These are phyloP conservation scores for Globisporangium carolinianum DNA, from an alignment of 352 stramenopile species.

Conservation along the genomic window DNA sequence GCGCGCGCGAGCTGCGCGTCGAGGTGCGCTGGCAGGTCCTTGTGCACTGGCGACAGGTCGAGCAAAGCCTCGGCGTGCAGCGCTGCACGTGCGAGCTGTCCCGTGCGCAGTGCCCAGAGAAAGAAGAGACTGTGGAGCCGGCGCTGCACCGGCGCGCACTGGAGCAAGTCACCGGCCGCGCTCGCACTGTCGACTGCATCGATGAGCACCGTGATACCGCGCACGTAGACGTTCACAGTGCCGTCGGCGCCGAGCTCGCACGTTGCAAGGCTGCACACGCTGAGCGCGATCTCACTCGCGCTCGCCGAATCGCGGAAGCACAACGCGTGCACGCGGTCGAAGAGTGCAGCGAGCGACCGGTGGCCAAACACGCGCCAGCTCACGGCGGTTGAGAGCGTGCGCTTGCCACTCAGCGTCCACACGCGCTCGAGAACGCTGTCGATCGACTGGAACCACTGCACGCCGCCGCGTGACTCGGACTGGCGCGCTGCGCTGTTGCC, in stretches of 20 bases:
- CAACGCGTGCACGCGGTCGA: conserved; percentile 38
- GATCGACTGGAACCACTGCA: conserved; percentile 50
- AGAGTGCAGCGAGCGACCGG: conserved; percentile 34
- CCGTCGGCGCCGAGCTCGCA: conserved; percentile 6
- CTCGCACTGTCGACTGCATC: conserved; percentile 12
- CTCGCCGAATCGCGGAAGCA: conserved; percentile 53
- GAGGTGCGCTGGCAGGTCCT: conserved; percentile 39
- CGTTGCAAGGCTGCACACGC: conserved; percentile 41
- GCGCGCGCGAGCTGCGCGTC: conserved; percentile 32
- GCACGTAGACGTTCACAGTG: conserved; percentile 19
- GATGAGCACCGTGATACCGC: conserved; percentile 27
- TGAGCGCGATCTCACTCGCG: conserved; percentile 37
- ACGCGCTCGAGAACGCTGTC: conserved; percentile 50
- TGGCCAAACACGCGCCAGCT: conserved; percentile 50
- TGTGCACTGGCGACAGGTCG: conserved; percentile 32
- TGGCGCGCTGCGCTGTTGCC: conserved; percentile 4
- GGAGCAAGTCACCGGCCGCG: conserved; percentile 18
- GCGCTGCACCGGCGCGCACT: conserved; percentile 33
- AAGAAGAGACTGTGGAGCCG: conserved; percentile 45
- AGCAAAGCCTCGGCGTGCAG: conserved; percentile 38
- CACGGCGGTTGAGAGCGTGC: conserved; percentile 30
- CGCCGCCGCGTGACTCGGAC: conserved; percentile 16
- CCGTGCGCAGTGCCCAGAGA: conserved; percentile 39
- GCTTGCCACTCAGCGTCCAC: conserved; percentile 63
- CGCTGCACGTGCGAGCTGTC: conserved; percentile 30